Conservation (phyloP, 176 grass and related monocot species). For the Thinopyrum elongatum region DNA sequence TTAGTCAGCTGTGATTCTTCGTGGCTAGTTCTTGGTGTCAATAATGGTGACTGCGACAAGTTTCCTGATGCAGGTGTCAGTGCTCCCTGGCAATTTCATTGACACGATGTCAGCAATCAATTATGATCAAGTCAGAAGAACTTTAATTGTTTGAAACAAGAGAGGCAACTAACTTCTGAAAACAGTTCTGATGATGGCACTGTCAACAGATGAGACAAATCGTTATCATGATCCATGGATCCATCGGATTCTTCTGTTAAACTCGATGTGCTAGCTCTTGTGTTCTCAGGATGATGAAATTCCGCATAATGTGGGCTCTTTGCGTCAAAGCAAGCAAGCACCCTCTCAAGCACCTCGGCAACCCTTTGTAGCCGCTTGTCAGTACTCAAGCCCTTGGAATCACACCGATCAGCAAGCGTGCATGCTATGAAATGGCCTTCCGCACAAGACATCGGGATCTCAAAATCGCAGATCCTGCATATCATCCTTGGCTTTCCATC, state of each 20-base stretch:
- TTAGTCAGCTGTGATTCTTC: conserved; percentile 63
- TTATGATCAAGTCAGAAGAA: conserved; percentile 6
- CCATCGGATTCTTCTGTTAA: conserved; percentile 32
- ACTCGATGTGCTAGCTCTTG: conserved; percentile 34
- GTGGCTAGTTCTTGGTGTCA: conserved; percentile 72
- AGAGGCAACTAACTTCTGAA: conserved; percentile 47
- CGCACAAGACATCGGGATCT: conserved; percentile 74
- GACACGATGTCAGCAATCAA: conserved; percentile 11
- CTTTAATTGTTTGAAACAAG: conserved; percentile 5
- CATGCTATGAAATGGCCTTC: conserved; percentile 79
- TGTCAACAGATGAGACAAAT: conserved; percentile 28
- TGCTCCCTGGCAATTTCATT: conserved; percentile 40
- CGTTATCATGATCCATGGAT: conserved; percentile 33
- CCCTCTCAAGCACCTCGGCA: conserved; percentile 72
- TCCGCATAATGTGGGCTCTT: conserved; percentile 13
- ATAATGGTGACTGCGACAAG: conserved; percentile 62
- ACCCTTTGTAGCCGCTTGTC: conserved; percentile 73
- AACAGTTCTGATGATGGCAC: conserved; percentile 49
- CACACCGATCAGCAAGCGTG: conserved; percentile 84
- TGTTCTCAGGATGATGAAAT: conserved; percentile 13
- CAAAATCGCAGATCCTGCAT: conserved; percentile 93
- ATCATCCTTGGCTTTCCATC: conserved; percentile 78
- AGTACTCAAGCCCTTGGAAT: conserved; percentile 73
- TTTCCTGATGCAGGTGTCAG: conserved; percentile 46
- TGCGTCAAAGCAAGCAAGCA: conserved; percentile 44